Evolutionary conservation across 2,329 filamentous ascomycete species (phyloP), one percentile per base, ranked within the genome.

Genomic region (Venturia asperata): DNA sequence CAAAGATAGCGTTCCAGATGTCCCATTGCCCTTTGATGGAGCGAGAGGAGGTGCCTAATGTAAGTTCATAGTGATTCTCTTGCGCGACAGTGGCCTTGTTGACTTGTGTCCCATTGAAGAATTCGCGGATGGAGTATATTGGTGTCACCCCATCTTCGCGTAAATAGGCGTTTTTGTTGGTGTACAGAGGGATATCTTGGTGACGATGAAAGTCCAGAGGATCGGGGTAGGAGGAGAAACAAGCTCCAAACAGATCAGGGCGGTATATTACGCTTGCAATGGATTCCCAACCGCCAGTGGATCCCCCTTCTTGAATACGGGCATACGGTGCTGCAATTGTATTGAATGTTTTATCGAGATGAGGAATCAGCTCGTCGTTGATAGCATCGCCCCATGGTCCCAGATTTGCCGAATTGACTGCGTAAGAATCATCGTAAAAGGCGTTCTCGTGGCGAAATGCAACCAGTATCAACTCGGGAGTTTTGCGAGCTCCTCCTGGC

Each of bases 341-440:
- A 65, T 74, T 71, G 71, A 75, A 77, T 0, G 56, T 70, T 11
- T 67, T 62, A 42, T 77, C 75, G 30, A 77, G 67, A 39, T 71
- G 64, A 0, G 75, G 74, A 7, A 77, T 71, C 2, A 77, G 69
- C 62, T 77, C 75, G n/a, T 77, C 74, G 66, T 77, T 77, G 68
- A 77, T 72, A 1, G 75, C 75, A 30, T 76, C 75, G 11, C 75
- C 75, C 47, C 73, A 77, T 3, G 75, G 75, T 3, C 75, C 75
- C 7, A 77, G 68, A 60, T 77, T 77, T 2, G 75, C 74, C 0
- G 74, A 75, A 63, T 77, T 77, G 52, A 76, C 75, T 0, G 72
- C 74, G 64, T 77, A 77, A 0, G 74, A 76, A 62, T 77, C 74
- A 63, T 77, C 75, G 66, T 76, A 77, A 63, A 71, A 76, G 0